phyloP scores from a whole-genome alignment of 768 basidiomycete genomes.

The Tylopilus intermedius region DNA sequence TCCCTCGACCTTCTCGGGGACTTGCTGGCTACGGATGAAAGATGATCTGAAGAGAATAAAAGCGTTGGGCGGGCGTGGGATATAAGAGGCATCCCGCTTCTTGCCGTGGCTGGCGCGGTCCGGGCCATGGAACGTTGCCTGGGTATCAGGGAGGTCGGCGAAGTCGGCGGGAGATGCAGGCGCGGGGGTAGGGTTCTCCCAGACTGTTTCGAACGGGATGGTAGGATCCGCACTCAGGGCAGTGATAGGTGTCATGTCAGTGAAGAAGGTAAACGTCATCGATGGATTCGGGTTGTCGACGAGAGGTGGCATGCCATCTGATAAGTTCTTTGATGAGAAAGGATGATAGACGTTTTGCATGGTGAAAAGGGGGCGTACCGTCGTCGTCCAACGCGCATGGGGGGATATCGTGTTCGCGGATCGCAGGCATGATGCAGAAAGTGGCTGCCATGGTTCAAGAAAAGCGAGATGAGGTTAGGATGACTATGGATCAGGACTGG shows the following conservation, averaged over 20 bases:
- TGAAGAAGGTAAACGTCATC: conserved; percentile 60
- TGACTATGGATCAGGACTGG: conserved; percentile 9
- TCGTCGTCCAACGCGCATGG: conserved; percentile 34
- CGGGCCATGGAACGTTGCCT: conserved; percentile 25
- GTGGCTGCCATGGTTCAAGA: not conserved
- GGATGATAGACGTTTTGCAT: not conserved
- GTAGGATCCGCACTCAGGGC: conserved; percentile 37
- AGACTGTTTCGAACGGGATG: conserved; percentile 31
- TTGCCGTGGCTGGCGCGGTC: conserved; percentile 50
- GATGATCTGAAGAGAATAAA: conserved; percentile 82
- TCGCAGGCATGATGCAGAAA: conserved; percentile 22
- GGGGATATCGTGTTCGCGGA: conserved; percentile 25
- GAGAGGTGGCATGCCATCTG: conserved; percentile 48
- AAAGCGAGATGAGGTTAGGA: conserved; percentile 1
- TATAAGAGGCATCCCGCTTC: conserved; percentile 67
- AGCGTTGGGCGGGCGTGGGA: conserved; percentile 80
- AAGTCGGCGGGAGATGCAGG: conserved; percentile 18
- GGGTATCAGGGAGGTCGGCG: conserved; percentile 16
- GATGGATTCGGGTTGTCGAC: conserved; percentile 50
- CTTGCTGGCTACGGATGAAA: conserved; percentile 69
- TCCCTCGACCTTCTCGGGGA: conserved; percentile 73
- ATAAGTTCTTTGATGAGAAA: conserved; percentile 10
- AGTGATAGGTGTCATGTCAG: conserved; percentile 53
- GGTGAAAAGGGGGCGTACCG: conserved; percentile 20
- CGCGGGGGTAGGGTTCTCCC: conserved; percentile 22